Conservation (phyloP, 2,329 filamentous ascomycete species). For the Ophiostoma sp. region DNA sequence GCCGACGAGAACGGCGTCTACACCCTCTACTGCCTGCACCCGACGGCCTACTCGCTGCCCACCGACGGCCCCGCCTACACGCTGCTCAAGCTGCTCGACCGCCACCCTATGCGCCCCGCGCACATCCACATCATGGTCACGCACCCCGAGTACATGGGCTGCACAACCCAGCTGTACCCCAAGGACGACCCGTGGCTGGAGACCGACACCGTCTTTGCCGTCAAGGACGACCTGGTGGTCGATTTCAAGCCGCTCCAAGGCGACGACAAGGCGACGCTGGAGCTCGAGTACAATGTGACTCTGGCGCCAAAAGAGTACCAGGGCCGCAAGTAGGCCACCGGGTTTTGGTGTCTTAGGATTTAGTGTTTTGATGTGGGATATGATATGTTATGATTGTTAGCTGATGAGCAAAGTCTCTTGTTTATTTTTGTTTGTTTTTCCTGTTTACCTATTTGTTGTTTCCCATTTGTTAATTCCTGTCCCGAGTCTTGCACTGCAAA, state of each 20-base stretch:
- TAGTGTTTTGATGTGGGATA: background rate
- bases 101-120: slow-evolving; percentile 53
- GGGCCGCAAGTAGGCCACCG: slow-evolving; percentile 8
- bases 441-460: background rate
- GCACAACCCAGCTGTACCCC: slow-evolving; percentile 66
- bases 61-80: slow-evolving; percentile 50
- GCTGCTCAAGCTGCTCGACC: slow-evolving; percentile 49
- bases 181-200: slow-evolving; percentile 51
- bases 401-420: background rate
- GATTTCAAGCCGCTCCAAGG: slow-evolving; percentile 37
- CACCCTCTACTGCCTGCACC: slow-evolving; percentile 50
- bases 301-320: slow-evolving; percentile 34
- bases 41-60: slow-evolving; percentile 42
- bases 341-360: background rate
- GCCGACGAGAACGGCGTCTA: slow-evolving; percentile 61
- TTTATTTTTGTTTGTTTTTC: background rate
- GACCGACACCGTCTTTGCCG: slow-evolving; percentile 39
- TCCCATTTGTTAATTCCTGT: background rate
- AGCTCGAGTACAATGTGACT: slow-evolving; percentile 39
- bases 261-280: slow-evolving; percentile 31
- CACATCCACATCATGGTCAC: slow-evolving; percentile 56
- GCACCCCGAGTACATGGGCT: slow-evolving; percentile 52
- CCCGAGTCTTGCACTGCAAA: background rate
- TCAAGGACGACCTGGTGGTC: slow-evolving; percentile 37
- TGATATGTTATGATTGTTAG: slow-evolving; percentile 1